Evolutionary conservation across 2,329 filamentous ascomycete species (phyloP).

Genomic region (Cladophialophora psammophila): DNA sequence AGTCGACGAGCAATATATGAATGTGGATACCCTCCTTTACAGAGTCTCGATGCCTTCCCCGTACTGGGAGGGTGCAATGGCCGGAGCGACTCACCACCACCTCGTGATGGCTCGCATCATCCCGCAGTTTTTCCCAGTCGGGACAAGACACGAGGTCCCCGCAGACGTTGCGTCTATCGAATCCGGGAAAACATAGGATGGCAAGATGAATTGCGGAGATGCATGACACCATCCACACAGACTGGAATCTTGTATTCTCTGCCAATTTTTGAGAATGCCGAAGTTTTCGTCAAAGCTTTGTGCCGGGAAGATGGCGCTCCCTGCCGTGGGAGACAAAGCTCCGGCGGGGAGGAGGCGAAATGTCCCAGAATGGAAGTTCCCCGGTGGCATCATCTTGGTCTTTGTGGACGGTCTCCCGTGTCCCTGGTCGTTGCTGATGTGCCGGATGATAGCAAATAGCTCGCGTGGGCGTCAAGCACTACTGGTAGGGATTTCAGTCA

Average conservation of each 20-base stretch:
- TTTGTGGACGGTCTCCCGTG: not conserved
- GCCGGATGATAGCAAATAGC: not conserved
- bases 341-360: slow-evolving; percentile 22
- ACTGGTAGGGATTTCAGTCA: not conserved
- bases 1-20: slow-evolving; percentile 22
- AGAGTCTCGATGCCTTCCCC: not conserved
- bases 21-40: slow-evolving; percentile 4
- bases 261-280: not conserved
- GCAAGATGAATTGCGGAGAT: not conserved
- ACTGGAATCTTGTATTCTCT: not conserved
- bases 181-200: not conserved
- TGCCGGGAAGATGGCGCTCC: not conserved
- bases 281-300: not conserved
- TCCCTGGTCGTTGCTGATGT: not conserved
- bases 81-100: slow-evolving; percentile 4
- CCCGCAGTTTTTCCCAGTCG: slow-evolving; percentile 33
- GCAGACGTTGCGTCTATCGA: not conserved
- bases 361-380: slow-evolving; percentile 19
- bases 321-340: slow-evolving; percentile 13
- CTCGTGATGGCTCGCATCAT: slow-evolving; percentile 23
- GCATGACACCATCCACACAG: not conserved
- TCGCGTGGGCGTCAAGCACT: not conserved
- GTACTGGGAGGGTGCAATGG: not conserved
- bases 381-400: slow-evolving; percentile 14
- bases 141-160: not conserved